A percentile compares a stretch with the other conserved stretches of the same genome.
phyloP scores from a whole-genome alignment of 495 filamentous ascomycete genomes.

The Neurospora sp. region DNA sequence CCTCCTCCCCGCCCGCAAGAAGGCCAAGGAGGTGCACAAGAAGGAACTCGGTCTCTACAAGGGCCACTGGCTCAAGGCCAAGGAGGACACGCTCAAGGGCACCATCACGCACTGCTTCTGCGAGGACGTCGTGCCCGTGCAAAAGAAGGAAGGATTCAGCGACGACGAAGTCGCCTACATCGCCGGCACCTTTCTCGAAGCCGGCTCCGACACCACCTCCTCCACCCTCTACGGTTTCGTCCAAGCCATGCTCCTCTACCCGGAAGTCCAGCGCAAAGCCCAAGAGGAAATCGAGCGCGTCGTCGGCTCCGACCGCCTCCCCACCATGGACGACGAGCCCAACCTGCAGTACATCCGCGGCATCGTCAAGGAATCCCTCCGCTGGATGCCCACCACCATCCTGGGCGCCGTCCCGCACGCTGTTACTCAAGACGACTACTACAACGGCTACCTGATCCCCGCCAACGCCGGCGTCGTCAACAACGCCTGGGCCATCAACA shows the following conservation, averaged over 20 bases:
- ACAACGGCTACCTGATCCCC: slow-evolving; percentile 42
- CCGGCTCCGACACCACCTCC: slow-evolving; percentile 48
- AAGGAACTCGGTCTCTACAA: slow-evolving; percentile 22
- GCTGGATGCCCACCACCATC: slow-evolving; percentile 50
- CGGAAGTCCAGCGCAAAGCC: slow-evolving; percentile 36
- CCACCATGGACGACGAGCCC: slow-evolving; percentile 40
- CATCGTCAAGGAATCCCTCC: slow-evolving; percentile 46
- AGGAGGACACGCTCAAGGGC: slow-evolving; percentile 15
- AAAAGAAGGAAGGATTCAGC: slow-evolving; percentile 28
- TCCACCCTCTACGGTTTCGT: slow-evolving; percentile 46
- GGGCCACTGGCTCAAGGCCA: slow-evolving; percentile 24
- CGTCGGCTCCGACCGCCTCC: slow-evolving; percentile 37
- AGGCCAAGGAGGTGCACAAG: slow-evolving; percentile 21
- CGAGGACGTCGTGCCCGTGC: slow-evolving; percentile 28
- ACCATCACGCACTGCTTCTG: slow-evolving; percentile 30
- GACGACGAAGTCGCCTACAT: slow-evolving; percentile 35
- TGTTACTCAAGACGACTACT: slow-evolving; percentile 40
- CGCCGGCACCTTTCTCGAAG: slow-evolving; percentile 44
- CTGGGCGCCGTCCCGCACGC: slow-evolving; percentile 46
- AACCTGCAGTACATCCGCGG: slow-evolving; percentile 42
- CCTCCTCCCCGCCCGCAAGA: slow-evolving; percentile 20
- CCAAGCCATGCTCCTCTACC: slow-evolving; percentile 46
- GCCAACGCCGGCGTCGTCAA: slow-evolving; percentile 35
- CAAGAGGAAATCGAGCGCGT: slow-evolving; percentile 48
- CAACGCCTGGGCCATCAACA: slow-evolving; percentile 39